phyloP scores from a whole-genome alignment of 768 basidiomycete genomes.

The Termitomyces eurrhizus region DNA sequence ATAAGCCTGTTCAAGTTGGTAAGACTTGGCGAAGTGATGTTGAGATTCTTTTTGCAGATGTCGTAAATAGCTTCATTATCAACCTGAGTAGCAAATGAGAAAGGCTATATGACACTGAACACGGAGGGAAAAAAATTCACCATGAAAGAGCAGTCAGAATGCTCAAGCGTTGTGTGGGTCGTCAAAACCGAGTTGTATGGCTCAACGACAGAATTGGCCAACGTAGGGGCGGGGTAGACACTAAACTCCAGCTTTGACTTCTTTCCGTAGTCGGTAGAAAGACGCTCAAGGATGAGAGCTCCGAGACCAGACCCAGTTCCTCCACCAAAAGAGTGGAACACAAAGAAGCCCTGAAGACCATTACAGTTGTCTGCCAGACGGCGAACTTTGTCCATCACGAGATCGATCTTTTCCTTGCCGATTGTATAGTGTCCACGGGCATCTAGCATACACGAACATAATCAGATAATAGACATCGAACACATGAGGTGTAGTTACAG shows the following conservation, averaged over 20 bases:
- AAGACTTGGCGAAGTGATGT: conserved; percentile 82
- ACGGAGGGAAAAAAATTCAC: conserved; percentile 32
- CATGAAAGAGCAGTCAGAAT: conserved; percentile 99
- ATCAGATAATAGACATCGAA: conserved; percentile 8
- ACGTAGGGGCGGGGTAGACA: conserved; percentile 91
- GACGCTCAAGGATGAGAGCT: conserved; percentile 90
- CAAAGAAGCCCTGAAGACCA: conserved; percentile 98
- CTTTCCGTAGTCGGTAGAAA: conserved; percentile 97
- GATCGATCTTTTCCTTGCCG: conserved; percentile 97
- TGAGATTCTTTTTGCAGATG: conserved; percentile 96
- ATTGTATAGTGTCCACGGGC: conserved; percentile 98
- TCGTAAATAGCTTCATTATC: conserved; percentile 96
- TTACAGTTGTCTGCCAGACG: conserved; percentile 94
- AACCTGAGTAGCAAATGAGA: conserved; percentile 35
- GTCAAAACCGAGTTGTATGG: conserved; percentile 97
- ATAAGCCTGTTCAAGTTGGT: conserved; percentile 95
- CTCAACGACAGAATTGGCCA: conserved; percentile 94
- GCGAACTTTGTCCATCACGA: conserved; percentile 93
- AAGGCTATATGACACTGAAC: not conserved
- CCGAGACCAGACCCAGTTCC: conserved; percentile 99
- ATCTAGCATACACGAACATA: conserved; percentile 43
- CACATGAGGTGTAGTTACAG: conserved; percentile 51
- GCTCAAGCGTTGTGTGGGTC: conserved; percentile 97
- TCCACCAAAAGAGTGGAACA: conserved; percentile 99
- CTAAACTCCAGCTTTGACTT: conserved; percentile 99